Evolutionary conservation across 495 filamentous ascomycete species (phyloP), one percentile per base, ranked within the genome.

Genomic region (Penicillium antarcticum): DNA sequence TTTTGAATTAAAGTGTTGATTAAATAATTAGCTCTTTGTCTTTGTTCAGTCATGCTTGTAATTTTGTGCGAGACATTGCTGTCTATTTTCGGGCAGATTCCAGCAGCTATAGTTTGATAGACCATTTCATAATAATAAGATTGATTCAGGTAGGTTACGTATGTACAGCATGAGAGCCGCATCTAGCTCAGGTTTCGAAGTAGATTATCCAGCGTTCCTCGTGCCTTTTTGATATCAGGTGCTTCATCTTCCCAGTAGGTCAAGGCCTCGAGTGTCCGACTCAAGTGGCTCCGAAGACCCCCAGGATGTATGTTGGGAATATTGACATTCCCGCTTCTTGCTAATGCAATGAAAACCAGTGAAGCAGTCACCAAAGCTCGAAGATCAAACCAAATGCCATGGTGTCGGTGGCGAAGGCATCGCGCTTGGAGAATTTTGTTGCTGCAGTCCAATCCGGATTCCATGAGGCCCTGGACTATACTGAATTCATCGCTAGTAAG

Each of bases 301-400:
- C 19, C 36, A 7, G 33, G 46, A 39, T 49, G 21, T 6, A 49
- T 49, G 4, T 26, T 44, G 9, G 41, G 41, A 14, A 38, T 13
- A n/a, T 12, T 26, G 21, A 45, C n/a, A 31, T 52, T 52, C 13
- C 41, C 50, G 29, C 50, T 45, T 17, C 42, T 14, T 11, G 41
- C 41, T n/a, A 44, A 6, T 1, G 50, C 50, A 18, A 52, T 52
- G 16, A 45, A 43, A 2, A 52, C 39, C 19, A 52, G 14, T 5
- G 50, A 52, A 11, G 39, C 41, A 10, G 50, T 52, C 14, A 52
- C 50, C 13, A 52, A 36, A 21, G 50, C 41, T 14, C 40, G 40
- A 6, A 52, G 42, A 33, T 52, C 50, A 18, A 52, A 52, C 50
- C 50, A 52, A 5, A 52, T 45, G 2, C 50, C 50, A 45, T 52